phyloP scores from a whole-genome alignment of 306 rosid genomes.

The Urtica urens region DNA sequence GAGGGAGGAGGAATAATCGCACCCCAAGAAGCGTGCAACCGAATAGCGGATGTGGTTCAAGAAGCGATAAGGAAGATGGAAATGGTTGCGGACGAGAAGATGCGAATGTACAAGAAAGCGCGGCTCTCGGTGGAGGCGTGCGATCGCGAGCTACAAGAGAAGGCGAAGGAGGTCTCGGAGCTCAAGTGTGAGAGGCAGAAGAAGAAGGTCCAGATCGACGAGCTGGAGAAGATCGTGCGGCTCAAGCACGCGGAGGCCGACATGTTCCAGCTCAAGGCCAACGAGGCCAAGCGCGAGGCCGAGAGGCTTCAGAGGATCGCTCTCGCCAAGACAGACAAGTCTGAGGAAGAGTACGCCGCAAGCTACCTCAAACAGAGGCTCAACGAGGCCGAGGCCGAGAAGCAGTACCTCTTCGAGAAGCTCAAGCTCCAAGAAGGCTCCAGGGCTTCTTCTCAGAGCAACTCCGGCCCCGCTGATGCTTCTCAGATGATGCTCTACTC shows the following conservation, averaged over 20 bases:
- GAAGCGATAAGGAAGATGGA: constrained; percentile 97
- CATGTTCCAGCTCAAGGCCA: constrained; percentile 90
- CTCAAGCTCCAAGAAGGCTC: constrained; percentile 92
- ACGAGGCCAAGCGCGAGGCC: constrained; percentile 91
- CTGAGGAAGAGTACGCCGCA: constrained; percentile 92
- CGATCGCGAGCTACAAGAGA: constrained; percentile 81
- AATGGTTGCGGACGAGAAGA: constrained; percentile 95
- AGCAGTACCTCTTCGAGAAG: constrained; percentile 90
- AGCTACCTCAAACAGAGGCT: constrained; percentile 75
- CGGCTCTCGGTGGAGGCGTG: constrained; percentile 76
- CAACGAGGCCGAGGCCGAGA: constrained; percentile 96
- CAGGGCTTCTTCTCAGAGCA: constrained; percentile 55
- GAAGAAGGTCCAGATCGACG: constrained; percentile 77
- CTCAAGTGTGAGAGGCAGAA: constrained; percentile 75
- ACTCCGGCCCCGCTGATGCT: constrained; percentile 59
- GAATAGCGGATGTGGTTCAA: constrained; percentile 89
- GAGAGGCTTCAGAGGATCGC: constrained; percentile 90
- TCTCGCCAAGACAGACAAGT: constrained; percentile 85
- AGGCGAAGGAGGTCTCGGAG: constrained; percentile 73
- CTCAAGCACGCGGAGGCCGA: constrained; percentile 93
- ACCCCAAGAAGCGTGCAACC: constrained; percentile 92
- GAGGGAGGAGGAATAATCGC: constrained; percentile 77
- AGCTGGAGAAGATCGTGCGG: constrained; percentile 89
- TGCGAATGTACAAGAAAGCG: constrained; percentile 91
- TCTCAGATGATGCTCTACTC: constrained; percentile 63